Conservation (phyloP, 306 rosid genomes). For the Lupinus albus region DNA sequence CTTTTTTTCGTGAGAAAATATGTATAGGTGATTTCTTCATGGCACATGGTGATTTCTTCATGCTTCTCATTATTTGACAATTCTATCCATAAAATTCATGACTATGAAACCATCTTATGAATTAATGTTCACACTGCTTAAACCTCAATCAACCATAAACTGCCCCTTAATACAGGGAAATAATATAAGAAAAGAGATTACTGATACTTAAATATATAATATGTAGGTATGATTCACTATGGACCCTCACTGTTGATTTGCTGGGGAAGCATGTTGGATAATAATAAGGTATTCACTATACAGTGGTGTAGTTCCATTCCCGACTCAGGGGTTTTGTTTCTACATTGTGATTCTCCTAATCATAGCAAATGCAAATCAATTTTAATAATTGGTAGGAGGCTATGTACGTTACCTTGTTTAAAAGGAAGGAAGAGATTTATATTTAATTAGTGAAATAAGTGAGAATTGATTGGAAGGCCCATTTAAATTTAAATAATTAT, state of each 20-base stretch:
- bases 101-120: too few species aligned
- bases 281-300: constrained; percentile 38
- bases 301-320: constrained; percentile 44
- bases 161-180: neutral
- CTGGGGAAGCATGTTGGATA: constrained; percentile 48
- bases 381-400: constrained; percentile 1
- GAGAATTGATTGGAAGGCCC: constrained; percentile 23
- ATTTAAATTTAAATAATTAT: neutral
- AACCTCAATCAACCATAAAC: constrained; percentile 33
- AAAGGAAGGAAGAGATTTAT: neutral
- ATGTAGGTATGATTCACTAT: constrained; percentile 32
- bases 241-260: constrained; percentile 47
- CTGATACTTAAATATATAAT: neutral
- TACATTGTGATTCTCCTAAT: neutral
- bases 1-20: too few species aligned
- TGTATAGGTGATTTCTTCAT: too few species aligned
- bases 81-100: too few species aligned
- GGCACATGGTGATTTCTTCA: too few species aligned
- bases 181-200: neutral
- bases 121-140: constrained; percentile 39
- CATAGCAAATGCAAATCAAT: too few species aligned
- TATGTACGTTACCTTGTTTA: constrained; percentile 43
- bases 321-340: constrained; percentile 52
- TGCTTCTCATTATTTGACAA: too few species aligned
- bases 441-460: constrained; percentile 9